Evolutionary conservation across 108 stramenopile genomes (phyloP), one percentile per base, ranked within the genome.

Genomic region (Nitzschia palea): DNA sequence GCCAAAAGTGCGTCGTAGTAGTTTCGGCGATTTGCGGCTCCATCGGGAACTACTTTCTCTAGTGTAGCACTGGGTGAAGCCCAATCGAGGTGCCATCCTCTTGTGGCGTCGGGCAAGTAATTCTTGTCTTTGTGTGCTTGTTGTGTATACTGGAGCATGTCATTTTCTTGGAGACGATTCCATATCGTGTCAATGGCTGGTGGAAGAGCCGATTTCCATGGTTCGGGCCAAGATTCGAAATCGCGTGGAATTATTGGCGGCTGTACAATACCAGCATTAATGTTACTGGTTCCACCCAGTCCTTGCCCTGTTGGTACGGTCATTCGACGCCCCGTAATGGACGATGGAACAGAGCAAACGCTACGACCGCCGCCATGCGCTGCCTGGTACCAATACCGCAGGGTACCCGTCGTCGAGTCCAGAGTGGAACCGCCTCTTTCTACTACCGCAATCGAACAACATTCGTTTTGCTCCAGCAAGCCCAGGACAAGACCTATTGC

Each of bases 221-320:
- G 59, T 15, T 73, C 71, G 17, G 87, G 87, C 90, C 90, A 91
- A 10, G 12, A 23, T 34, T 74, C 60, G 54, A 84, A 81, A 62
- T 91, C 86, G 20, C 53, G 15, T 26, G 47, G 27, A 27, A 57
- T 31, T 4, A 8, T 4, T 6, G 91, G 91, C 9, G 72, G 61
- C 22, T 69, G 40, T 26, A 74, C 47, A 29, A 92, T 56, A n/a
- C 85, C 73, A 3, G 91, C 91, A 68, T 92, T 74, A 26, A 89
- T 78, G 50, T 85, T 87, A n/a, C 86, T 87, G 12, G 80, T 67
- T 0, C 91, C 91, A 27, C 91, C 91, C 37, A 78, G 70, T 18
- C 83, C 85, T 36, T 51, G 52, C 32, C 91, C 91, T 0, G 72
- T 78, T 0, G 90, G 90, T 18, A 86, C 51, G 44, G 83, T 81